These are phyloP conservation scores for Phytopythium boreale DNA, from an alignment of 352 stramenopile species.

Conservation along the genomic window DNA sequence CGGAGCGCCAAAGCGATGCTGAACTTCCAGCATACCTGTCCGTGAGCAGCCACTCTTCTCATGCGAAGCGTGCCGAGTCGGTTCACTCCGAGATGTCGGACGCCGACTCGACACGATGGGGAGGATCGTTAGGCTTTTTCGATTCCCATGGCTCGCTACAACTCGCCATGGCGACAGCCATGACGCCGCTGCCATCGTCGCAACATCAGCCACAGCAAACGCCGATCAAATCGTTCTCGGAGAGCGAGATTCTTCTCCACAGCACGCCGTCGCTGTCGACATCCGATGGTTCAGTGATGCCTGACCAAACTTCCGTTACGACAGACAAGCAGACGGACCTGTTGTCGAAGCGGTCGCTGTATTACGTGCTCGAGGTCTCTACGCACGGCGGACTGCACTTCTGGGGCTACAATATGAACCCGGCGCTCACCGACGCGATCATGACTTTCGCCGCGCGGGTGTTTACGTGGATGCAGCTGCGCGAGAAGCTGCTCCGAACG, in stretches of 20 bases:
- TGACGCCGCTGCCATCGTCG: background rate
- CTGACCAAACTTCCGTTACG: background rate
- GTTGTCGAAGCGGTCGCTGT: constrained; percentile 59
- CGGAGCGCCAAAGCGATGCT: background rate
- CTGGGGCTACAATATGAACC: constrained; percentile 82
- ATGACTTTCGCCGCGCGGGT: constrained; percentile 48
- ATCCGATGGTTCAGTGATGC: background rate
- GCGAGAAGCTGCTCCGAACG: constrained; percentile 52
- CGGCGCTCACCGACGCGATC: constrained; percentile 52
- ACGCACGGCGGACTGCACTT: constrained; percentile 47
- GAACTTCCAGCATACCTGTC: constrained; percentile 1
- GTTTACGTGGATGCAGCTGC: constrained; percentile 72
- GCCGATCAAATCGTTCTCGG: constrained; percentile 25
- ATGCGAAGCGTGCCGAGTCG: constrained; percentile 41
- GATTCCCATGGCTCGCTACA: constrained; percentile 5
- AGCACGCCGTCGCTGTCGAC: constrained; percentile 10
- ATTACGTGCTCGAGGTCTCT: constrained; percentile 72
- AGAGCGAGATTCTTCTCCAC: constrained; percentile 60
- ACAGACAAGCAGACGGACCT: background rate
- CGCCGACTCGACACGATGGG: constrained; percentile 24
- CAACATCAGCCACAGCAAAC: constrained; percentile 3
- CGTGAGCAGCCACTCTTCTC: background rate
- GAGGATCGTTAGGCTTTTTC: constrained; percentile 2
- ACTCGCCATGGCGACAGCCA: background rate
- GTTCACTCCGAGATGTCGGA: constrained; percentile 76